A percentile compares a stretch with the other conserved stretches of the same genome.
phyloP scores from a whole-genome alignment of 129 eudicot species.

The Lonicera japonica region DNA sequence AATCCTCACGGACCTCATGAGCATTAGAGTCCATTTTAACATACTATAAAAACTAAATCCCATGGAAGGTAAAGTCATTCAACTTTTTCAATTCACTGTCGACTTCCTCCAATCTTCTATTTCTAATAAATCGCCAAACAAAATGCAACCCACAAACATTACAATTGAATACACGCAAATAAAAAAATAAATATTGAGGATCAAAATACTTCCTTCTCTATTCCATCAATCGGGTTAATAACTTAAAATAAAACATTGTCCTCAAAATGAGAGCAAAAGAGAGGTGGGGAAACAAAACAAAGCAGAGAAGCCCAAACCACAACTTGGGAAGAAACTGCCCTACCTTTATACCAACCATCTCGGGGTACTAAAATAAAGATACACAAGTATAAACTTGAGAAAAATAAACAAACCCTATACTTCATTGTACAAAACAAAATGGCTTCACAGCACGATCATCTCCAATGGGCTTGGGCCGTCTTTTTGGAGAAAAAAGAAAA shows the following conservation, averaged over 20 bases:
- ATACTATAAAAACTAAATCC: too few relatives aligned
- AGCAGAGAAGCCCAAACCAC: constrained; percentile 29
- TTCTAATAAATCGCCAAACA: too few relatives aligned
- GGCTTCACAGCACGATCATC: constrained; percentile 24
- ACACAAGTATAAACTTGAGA: constrained; percentile 9
- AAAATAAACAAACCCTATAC: constrained; percentile 29
- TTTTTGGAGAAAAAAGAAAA: too few relatives aligned
- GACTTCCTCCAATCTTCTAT: too few relatives aligned
- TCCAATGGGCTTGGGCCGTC: constrained; percentile 1
- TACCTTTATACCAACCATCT: constrained; percentile 52
- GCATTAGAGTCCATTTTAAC: too few relatives aligned
- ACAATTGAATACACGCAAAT: too few relatives aligned
- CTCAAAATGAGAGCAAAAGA: constrained; percentile 12
- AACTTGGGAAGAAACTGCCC: constrained; percentile 8
- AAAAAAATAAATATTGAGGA: background rate
- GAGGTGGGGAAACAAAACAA: constrained; percentile 47
- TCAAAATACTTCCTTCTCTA: background rate
- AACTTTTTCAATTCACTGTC: too few relatives aligned
- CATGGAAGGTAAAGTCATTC: too few relatives aligned
- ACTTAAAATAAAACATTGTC: background rate
- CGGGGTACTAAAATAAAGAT: constrained; percentile 20
- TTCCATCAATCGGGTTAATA: background rate
- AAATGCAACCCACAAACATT: too few relatives aligned
- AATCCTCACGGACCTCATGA: too few relatives aligned
- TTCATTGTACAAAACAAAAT: constrained; percentile 38